Evolutionary conservation across 352 stramenopile genomes (phyloP).

Genomic region (Phytopythium boreale): DNA sequence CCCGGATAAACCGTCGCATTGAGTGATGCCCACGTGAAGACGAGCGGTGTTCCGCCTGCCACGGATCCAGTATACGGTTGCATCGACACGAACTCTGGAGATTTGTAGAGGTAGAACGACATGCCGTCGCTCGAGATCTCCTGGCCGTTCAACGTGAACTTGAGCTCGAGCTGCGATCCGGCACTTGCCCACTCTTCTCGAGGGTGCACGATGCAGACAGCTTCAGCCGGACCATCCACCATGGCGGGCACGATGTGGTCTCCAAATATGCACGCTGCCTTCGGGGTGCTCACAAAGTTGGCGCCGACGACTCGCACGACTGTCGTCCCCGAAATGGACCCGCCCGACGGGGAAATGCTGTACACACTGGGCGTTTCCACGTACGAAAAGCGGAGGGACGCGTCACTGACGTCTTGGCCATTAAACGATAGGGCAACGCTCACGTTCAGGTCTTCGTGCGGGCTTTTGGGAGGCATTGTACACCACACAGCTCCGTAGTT

Average conservation of each 20-base stretch:
- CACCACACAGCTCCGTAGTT: conserved; percentile 27
- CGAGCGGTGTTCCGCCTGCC: conserved; percentile 26
- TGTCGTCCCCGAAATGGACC: conserved; percentile 20
- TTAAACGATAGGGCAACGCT: conserved; percentile 31
- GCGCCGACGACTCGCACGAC: conserved; percentile 26
- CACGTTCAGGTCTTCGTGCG: conserved; percentile 10
- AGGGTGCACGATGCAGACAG: conserved; percentile 25
- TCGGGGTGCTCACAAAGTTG: conserved; percentile 23
- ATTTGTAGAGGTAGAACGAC: conserved; percentile 30
- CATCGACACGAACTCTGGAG: conserved; percentile 5
- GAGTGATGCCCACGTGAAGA: conserved; percentile 15
- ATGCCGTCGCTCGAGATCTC: conserved; percentile 21
- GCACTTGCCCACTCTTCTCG: conserved; percentile 6
- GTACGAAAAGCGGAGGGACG: conserved; percentile 23
- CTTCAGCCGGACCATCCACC: conserved; percentile 27
- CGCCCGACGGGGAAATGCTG: conserved; percentile 24
- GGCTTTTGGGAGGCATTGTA: conserved; percentile 16
- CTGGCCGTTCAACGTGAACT: conserved; percentile 38
- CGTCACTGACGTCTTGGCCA: conserved; percentile 25
- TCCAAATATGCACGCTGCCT: conserved; percentile 28
- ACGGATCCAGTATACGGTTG: conserved; percentile 10
- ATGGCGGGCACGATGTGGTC: conserved; percentile 22
- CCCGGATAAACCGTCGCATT: conserved; percentile 4
- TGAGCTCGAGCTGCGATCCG: conserved; percentile 12
- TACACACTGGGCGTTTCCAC: conserved; percentile 24